Percentiles rank a stretch among this genome's conserved stretches.
Evolutionary conservation across 2,329 filamentous ascomycete genomes (phyloP).

Genomic region (Hymenoscyphus salicellus): DNA sequence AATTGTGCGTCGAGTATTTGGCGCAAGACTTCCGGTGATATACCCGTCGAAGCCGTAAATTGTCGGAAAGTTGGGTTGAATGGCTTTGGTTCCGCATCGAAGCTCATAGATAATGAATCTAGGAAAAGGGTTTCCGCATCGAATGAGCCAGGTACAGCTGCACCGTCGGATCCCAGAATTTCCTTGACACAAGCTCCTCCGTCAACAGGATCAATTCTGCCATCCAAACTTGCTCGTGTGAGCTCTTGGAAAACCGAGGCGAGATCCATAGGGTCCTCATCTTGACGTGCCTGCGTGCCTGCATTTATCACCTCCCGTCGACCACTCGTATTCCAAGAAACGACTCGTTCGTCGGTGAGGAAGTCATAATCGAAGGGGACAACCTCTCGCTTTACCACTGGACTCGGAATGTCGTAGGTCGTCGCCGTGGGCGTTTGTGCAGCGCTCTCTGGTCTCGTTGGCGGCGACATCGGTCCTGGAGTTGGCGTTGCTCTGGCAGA

Average conservation of each 20-base stretch:
- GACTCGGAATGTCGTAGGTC: constrained; percentile 28
- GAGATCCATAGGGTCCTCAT: constrained; percentile 66
- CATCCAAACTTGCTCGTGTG: constrained; percentile 69
- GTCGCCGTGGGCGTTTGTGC: constrained; percentile 31
- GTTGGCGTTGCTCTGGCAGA: constrained; percentile 33
- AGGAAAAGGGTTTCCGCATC: constrained; percentile 72
- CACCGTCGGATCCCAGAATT: constrained; percentile 61
- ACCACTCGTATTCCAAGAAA: constrained; percentile 65
- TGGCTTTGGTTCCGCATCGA: constrained; percentile 62
- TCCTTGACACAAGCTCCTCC: constrained; percentile 72
- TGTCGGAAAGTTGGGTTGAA: constrained; percentile 55
- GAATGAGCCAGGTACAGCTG: constrained; percentile 51
- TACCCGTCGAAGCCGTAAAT: constrained; percentile 68
- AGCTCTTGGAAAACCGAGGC: constrained; percentile 81
- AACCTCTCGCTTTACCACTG: constrained; percentile 32
- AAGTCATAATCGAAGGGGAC: constrained; percentile 67
- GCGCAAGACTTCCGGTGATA: constrained; percentile 71
- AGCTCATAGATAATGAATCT: constrained; percentile 76
- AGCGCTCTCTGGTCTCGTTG: constrained; percentile 31
- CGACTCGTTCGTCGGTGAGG: constrained; percentile 67
- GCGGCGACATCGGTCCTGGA: constrained; percentile 37
- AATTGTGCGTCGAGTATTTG: constrained; percentile 77
- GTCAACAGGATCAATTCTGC: constrained; percentile 62
- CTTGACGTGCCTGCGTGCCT: constrained; percentile 60
- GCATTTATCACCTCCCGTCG: constrained; percentile 64